phyloP scores from a whole-genome alignment of 129 eudicot genomes.

The Flaveria brownii region DNA sequence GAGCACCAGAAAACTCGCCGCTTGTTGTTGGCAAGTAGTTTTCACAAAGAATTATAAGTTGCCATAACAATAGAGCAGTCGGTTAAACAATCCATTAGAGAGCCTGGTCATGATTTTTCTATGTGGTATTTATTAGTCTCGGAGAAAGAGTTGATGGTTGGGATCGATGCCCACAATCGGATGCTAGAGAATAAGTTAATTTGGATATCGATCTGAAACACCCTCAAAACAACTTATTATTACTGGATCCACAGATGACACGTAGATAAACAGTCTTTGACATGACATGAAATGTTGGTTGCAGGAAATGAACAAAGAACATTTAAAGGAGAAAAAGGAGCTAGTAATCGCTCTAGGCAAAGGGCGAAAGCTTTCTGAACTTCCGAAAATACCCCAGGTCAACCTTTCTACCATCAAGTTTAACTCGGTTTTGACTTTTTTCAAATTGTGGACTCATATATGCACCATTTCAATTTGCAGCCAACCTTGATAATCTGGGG shows the following conservation, averaged over 20 bases:
- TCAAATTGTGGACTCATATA: not conserved
- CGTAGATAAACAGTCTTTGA: not conserved
- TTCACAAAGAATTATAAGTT: too few relatives aligned
- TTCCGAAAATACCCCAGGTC: constrained; percentile 72
- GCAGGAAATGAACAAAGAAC: constrained; percentile 57
- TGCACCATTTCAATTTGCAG: constrained; percentile 34
- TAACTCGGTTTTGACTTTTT: not conserved
- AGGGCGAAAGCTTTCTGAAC: constrained; percentile 57
- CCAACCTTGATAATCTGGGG: constrained; percentile 73
- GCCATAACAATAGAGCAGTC: too few relatives aligned
- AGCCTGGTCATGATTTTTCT: too few relatives aligned
- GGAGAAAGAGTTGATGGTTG: too few relatives aligned
- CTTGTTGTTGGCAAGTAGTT: too few relatives aligned
- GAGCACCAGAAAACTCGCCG: too few relatives aligned
- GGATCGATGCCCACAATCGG: too few relatives aligned
- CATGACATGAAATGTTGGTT: constrained; percentile 2
- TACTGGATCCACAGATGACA: not conserved
- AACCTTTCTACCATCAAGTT: not conserved
- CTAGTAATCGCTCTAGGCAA: constrained; percentile 50
- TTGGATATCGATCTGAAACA: not conserved
- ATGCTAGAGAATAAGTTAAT: too few relatives aligned
- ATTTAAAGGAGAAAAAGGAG: constrained; percentile 61
- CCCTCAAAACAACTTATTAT: not conserved
- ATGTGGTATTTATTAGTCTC: too few relatives aligned
- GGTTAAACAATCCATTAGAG: too few relatives aligned